These are phyloP conservation scores for Globisporangium rhizosaccharum DNA, from an alignment of 352 stramenopile genomes.

Conservation along the genomic window DNA sequence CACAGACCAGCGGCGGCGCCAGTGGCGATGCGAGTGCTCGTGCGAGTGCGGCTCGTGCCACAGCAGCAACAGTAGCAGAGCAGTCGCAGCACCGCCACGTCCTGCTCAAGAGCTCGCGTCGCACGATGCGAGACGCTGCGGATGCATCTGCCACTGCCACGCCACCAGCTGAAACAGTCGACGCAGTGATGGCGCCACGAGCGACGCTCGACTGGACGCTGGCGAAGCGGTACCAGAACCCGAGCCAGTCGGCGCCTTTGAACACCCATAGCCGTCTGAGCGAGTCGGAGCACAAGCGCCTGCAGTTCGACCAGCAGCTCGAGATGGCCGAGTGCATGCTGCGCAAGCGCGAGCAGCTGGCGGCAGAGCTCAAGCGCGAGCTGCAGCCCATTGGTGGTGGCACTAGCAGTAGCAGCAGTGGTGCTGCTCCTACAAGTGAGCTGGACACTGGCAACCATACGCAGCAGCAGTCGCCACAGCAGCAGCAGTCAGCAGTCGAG, in stretches of 20 bases:
- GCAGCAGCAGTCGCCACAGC: neutral
- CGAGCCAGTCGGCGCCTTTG: conserved; percentile 14
- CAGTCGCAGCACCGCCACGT: neutral
- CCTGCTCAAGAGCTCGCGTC: too few relatives aligned
- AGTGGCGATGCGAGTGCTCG: neutral
- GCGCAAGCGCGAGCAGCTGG: conserved; percentile 29
- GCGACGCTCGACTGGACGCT: conserved; percentile 53
- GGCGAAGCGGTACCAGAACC: conserved; percentile 31
- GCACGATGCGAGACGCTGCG: neutral
- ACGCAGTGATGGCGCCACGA: conserved; percentile 23
- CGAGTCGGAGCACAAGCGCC: conserved; percentile 21
- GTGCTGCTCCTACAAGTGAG: too few relatives aligned
- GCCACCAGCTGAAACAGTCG: conserved; percentile 31
- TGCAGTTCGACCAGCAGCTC: conserved; percentile 53
- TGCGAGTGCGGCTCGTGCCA: neutral
- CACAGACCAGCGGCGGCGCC: neutral
- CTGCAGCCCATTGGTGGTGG: neutral
- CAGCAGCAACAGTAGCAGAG: neutral
- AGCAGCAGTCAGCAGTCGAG: neutral
- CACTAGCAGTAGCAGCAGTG: neutral
- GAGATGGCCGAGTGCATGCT: conserved; percentile 51
- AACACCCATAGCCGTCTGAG: conserved; percentile 23
- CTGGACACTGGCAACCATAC: too few relatives aligned
- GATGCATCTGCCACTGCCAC: conserved; percentile 4
- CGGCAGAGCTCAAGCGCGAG: conserved; percentile 13